phyloP scores from a whole-genome alignment of 2,329 filamentous ascomycete species.

The Pseudogymnoascus sp. region DNA sequence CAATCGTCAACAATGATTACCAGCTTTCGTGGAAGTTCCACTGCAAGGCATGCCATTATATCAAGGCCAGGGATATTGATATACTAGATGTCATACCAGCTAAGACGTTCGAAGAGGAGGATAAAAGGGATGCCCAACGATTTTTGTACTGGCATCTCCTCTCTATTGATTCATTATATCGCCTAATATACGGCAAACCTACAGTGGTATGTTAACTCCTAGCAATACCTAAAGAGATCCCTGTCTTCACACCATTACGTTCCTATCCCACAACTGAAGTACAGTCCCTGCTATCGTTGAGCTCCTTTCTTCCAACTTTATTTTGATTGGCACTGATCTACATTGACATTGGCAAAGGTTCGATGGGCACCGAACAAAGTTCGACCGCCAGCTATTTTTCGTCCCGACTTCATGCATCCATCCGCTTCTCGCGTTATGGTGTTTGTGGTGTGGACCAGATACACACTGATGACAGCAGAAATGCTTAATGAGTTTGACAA shows the following conservation, averaged over 20 bases:
- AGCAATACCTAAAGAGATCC: not conserved
- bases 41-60: not conserved
- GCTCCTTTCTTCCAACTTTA: not conserved
- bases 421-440: not conserved
- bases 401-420: not conserved
- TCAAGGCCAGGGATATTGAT: not conserved
- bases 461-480: not conserved
- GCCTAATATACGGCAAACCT: constrained; percentile 1
- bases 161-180: constrained; percentile 2
- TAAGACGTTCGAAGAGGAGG: not conserved
- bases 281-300: not conserved
- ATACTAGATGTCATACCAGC: not conserved
- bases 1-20: not conserved
- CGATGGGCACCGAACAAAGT: not conserved
- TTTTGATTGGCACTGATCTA: not conserved
- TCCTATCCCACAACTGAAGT: not conserved
- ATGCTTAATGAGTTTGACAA: not conserved
- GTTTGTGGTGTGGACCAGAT: not conserved
- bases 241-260: not conserved
- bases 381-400: not conserved
- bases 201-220: not conserved
- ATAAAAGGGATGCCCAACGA: not conserved
- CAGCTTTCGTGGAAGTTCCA: constrained; percentile 6
- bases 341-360: not conserved
- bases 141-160: constrained; percentile 1